Percentiles rank a stretch among this genome's conserved stretches.
phyloP scores from a whole-genome alignment of 768 basidiomycete species.

The Nevesoporus exiguus region DNA sequence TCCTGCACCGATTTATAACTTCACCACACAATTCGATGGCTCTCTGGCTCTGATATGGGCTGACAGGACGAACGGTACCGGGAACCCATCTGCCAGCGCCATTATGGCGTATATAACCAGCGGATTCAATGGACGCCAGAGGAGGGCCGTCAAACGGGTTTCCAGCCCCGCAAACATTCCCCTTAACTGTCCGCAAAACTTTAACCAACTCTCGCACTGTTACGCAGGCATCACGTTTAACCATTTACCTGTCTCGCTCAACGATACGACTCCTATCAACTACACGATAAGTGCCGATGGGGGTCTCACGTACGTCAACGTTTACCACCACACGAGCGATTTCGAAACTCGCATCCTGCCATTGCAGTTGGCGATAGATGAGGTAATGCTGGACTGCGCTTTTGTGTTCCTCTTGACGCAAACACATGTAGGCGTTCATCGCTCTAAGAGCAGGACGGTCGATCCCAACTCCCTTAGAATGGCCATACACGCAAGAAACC shows the following conservation, averaged over 20 bases:
- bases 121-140: conserved; percentile 48
- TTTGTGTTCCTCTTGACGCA: neutral
- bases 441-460: conserved; percentile 57
- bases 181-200: conserved; percentile 66
- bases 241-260: conserved; percentile 43
- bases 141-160: conserved; percentile 47
- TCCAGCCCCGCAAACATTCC: conserved; percentile 48
- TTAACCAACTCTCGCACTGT: conserved; percentile 65
- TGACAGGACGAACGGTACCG: conserved; percentile 57
- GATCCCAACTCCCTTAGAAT: conserved; percentile 59
- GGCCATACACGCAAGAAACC: conserved; percentile 68
- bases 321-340: conserved; percentile 61
- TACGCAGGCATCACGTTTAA: conserved; percentile 66
- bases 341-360: conserved; percentile 67
- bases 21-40: conserved; percentile 51
- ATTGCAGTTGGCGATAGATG: conserved; percentile 74
- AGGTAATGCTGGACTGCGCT: conserved; percentile 35
- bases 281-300: conserved; percentile 71
- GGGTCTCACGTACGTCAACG: conserved; percentile 63
- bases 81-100: conserved; percentile 49
- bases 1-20: conserved; percentile 45
- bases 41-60: conserved; percentile 61
- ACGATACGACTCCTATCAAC: conserved; percentile 41
- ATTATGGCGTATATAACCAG: conserved; percentile 61
- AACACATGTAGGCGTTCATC: conserved; percentile 57